Evolutionary conservation across 1,284 basidiomycete species (phyloP).

Genomic region (Hymenochaete sp.): DNA sequence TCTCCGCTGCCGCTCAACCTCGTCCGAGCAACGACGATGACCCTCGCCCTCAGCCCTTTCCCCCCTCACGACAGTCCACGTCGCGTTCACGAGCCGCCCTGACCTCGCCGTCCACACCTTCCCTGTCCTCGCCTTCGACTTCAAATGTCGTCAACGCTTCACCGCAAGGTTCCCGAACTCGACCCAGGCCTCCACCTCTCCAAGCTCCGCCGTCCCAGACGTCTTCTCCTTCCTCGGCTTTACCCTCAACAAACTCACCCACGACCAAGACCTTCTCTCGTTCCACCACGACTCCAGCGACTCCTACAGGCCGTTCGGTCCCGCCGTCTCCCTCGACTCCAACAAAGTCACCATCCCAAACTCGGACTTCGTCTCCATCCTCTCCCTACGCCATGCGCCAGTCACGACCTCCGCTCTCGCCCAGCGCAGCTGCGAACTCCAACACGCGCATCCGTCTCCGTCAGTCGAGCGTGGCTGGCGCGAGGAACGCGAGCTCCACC

Average conservation of each 20-base stretch:
- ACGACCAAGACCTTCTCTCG: neutral
- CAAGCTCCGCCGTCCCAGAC: slow-evolving; percentile 3
- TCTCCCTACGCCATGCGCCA: neutral
- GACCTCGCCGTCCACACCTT: slow-evolving; percentile 16
- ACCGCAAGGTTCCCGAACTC: slow-evolving; percentile 2
- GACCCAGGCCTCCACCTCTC: slow-evolving; percentile 3
- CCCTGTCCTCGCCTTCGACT: slow-evolving; percentile 10
- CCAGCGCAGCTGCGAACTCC: slow-evolving; percentile 10
- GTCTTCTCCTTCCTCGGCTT: neutral
- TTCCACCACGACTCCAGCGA: neutral
- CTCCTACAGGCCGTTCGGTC: neutral
- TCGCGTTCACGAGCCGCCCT: slow-evolving; percentile 8
- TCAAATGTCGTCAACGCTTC: slow-evolving; percentile 1
- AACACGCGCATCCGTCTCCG: slow-evolving; percentile 8
- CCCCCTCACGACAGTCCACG: slow-evolving; percentile 1
- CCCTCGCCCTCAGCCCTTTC: slow-evolving; percentile 2
- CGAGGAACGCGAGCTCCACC: slow-evolving; percentile 8
- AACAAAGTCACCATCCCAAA: neutral
- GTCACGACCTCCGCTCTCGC: slow-evolving; percentile 13
- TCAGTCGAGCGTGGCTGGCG: neutral
- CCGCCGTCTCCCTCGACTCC: slow-evolving; percentile 2
- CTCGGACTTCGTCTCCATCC: neutral
- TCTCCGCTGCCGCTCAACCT: neutral
- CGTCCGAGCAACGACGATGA: neutral
- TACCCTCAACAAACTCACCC: neutral